Conservation (phyloP, 1,139 yeast genomes). For the Yamadazyma sp. region DNA sequence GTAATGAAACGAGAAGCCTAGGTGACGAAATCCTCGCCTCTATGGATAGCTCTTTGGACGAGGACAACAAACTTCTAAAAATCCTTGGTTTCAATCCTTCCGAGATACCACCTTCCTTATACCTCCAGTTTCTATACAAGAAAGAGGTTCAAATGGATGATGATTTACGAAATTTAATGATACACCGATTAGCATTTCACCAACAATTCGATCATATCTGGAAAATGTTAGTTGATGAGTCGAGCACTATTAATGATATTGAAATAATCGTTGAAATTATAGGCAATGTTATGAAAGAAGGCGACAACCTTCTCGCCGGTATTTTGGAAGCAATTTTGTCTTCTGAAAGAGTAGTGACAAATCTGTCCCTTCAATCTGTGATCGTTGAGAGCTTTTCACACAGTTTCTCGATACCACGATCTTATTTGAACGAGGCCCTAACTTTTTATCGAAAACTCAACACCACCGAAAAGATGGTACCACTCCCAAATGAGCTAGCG, state of each 20-base stretch:
- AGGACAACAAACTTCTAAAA: conserved; percentile 27
- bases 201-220: conserved; percentile 31
- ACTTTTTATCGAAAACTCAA: background rate
- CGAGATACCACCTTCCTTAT: conserved; percentile 29
- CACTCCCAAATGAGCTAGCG: background rate
- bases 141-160: conserved; percentile 21
- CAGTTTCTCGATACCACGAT: conserved; percentile 3
- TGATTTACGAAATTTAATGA: conserved; percentile 20
- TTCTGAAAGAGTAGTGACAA: conserved; percentile 4
- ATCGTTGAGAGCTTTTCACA: conserved; percentile 10
- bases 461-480: background rate
- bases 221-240: conserved; percentile 26
- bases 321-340: conserved; percentile 17
- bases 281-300: conserved; percentile 17
- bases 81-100: conserved; percentile 35
- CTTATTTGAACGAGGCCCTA: background rate
- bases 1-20: conserved; percentile 1
- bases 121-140: conserved; percentile 22
- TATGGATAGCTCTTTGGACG: conserved; percentile 26
- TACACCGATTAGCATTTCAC: conserved; percentile 32
- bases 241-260: conserved; percentile 33
- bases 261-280: conserved; percentile 37
- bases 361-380: conserved; percentile 10
- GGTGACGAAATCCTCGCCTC: conserved; percentile 6
- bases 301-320: conserved; percentile 25